Evolutionary conservation across 139 green algal species (phyloP).

Genomic region (Penium margaritaceum): DNA sequence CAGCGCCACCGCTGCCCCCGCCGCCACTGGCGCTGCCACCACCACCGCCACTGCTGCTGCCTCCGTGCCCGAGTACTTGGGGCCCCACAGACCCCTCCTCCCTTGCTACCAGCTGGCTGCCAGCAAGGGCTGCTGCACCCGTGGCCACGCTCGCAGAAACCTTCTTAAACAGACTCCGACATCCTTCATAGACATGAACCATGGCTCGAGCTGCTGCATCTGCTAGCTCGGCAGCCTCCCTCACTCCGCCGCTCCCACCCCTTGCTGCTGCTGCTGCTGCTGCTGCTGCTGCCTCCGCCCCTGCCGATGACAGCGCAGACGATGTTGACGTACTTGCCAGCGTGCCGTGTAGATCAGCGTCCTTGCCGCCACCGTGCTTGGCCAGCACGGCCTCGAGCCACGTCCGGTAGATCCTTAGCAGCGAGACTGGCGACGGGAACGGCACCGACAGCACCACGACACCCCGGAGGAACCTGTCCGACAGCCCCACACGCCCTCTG

Average conservation of each 20-base stretch:
- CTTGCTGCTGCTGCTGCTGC: too few species aligned
- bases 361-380: neutral
- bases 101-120: too few species aligned
- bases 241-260: too few species aligned
- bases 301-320: neutral
- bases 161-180: neutral
- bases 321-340: neutral
- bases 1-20: too few species aligned
- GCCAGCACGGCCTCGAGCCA: neutral
- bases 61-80: too few species aligned
- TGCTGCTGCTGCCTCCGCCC: too few species aligned
- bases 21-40: too few species aligned
- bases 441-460: neutral
- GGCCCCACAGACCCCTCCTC: too few species aligned
- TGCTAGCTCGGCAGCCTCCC: neutral
- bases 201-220: too few species aligned
- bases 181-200: slow-evolving; percentile 1
- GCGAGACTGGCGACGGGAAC: neutral
- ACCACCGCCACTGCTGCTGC: too few species aligned
- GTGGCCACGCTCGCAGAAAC: too few species aligned
- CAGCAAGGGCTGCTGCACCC: slow-evolving; percentile 6
- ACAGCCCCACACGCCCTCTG: neutral
- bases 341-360: neutral
- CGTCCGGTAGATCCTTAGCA: neutral
- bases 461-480: neutral